Evolutionary conservation across 1,139 yeast species (phyloP).

Genomic region (Taiozyma sp.): DNA sequence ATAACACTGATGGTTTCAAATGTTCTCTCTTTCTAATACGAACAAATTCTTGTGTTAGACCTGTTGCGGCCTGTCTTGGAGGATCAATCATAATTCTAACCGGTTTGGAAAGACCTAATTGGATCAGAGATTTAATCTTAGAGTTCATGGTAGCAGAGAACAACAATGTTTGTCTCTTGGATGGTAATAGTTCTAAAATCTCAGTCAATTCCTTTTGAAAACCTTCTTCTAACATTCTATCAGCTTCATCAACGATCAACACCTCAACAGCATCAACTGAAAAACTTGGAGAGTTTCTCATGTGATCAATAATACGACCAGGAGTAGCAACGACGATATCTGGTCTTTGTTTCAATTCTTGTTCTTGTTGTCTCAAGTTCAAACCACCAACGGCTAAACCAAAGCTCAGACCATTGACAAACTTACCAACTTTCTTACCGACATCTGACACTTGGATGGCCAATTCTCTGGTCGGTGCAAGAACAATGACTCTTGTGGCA

Average conservation of each 20-base stretch:
- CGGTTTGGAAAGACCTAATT: conserved; percentile 81
- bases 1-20: conserved; percentile 76
- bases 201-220: conserved; percentile 93
- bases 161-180: conserved; percentile 85
- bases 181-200: conserved; percentile 79
- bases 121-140: conserved; percentile 79
- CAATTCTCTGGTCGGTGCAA: conserved; percentile 96
- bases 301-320: conserved; percentile 94
- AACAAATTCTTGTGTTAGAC: conserved; percentile 86
- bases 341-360: conserved; percentile 84
- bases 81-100: conserved; percentile 95
- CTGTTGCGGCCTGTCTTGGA: conserved; percentile 87
- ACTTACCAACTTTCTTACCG: conserved; percentile 78
- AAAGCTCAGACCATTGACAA: conserved; percentile 66
- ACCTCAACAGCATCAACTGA: conserved; percentile 88
- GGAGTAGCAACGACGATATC: conserved; percentile 97
- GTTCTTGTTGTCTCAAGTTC: conserved; percentile 91
- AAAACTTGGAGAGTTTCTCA: conserved; percentile 91
- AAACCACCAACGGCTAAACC: conserved; percentile 98
- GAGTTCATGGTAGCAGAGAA: conserved; percentile 99
- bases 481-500: conserved; percentile 81
- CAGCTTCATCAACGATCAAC: conserved; percentile 94
- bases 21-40: conserved; percentile 88
- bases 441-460: conserved; percentile 96
- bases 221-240: conserved; percentile 98